Evolutionary conservation across 2,329 filamentous ascomycete species (phyloP), one percentile per base, ranked within the genome.

Genomic region (Aspergillus floridensis): DNA sequence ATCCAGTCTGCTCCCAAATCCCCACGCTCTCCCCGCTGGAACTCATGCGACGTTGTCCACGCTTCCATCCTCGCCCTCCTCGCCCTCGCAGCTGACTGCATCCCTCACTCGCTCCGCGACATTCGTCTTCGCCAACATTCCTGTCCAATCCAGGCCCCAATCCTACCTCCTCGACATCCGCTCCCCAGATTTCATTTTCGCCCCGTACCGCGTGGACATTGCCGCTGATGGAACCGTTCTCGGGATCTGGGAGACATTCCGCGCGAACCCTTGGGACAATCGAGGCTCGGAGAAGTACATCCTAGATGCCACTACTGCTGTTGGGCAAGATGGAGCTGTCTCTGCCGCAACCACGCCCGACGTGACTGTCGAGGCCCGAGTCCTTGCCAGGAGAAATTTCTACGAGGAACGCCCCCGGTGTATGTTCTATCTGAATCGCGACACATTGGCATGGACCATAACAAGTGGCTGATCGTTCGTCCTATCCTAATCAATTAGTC

Each of bases 181-280:
- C 77, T 88, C 87, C 72, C 79, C 84, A 29, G 89, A 90, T 58
- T 86, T 89, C 74, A 82, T 82, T 56, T 98, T 97, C 73, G 84
- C 86, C 66, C 90, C 92, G 11, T 80, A 96, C 74, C 84, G 93
- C 49, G 84, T 98, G 31, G 95, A 98, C 71, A 63, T 75, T 54
- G 74, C 77, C 41, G 72, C 76, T 22, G 73, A 77, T 66, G 74
- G 76, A 59, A 75, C 80, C 44, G 74, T 82, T 50, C 80, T 92
- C 3, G 78, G 82, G 47, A 87, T 87, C 29, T 95, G 90, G 88
- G 90, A 93, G 80, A 96, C 92, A 26, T 96, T 88, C 73, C 82
- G 92, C 51, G 92, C 92, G 0, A 93, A 96, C 69, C 90, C 95
- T 67, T 97, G 93, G 92, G 86, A 82, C 19, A 96, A 96, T 73